Evolutionary conservation across 225 moss, liverwort and hornwort genomes (phyloP).

Genomic region (Sphagnum contortum): DNA sequence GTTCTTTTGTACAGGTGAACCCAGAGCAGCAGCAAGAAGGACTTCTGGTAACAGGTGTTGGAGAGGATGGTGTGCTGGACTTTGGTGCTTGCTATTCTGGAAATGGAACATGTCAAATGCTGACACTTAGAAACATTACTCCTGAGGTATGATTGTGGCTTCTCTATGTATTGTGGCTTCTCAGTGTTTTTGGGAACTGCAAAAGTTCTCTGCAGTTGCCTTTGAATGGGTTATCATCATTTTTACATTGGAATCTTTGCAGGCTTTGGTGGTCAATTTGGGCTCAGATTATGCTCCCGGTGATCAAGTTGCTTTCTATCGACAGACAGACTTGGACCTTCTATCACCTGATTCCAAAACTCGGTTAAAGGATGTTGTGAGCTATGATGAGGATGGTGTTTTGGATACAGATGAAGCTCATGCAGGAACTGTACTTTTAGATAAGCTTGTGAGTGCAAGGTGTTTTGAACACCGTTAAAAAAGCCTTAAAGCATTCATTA

Average conservation of each 20-base stretch:
- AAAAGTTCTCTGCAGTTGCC: too few species aligned
- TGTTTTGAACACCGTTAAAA: not conserved
- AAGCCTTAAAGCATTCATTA: not conserved
- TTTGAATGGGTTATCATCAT: too few species aligned
- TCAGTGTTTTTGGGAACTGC: not conserved
- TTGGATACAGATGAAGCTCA: conserved; percentile 48
- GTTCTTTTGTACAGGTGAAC: conserved; percentile 45
- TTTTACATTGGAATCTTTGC: conserved; percentile 4
- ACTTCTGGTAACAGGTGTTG: conserved; percentile 80
- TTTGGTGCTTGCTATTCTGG: conserved; percentile 80
- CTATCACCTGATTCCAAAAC: conserved; percentile 45
- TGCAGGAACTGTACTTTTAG: conserved; percentile 33
- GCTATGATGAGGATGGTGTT: conserved; percentile 43
- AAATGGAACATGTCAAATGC: conserved; percentile 73
- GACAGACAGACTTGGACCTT: conserved; percentile 62
- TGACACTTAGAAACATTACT: conserved; percentile 87
- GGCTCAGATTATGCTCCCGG: conserved; percentile 80
- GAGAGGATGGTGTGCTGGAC: conserved; percentile 84
- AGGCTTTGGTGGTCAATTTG: conserved; percentile 80
- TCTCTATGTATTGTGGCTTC: not conserved
- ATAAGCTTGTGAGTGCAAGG: conserved; percentile 44
- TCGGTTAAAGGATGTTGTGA: conserved; percentile 52
- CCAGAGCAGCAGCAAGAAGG: conserved; percentile 79
- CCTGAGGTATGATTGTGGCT: conserved; percentile 48
- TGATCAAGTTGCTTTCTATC: conserved; percentile 74